Percentiles rank a stretch among this genome's conserved stretches.
These are phyloP conservation scores for Aaosphaeria arxii DNA, from an alignment of 2,329 filamentous ascomycete genomes.

Conservation along the genomic window DNA sequence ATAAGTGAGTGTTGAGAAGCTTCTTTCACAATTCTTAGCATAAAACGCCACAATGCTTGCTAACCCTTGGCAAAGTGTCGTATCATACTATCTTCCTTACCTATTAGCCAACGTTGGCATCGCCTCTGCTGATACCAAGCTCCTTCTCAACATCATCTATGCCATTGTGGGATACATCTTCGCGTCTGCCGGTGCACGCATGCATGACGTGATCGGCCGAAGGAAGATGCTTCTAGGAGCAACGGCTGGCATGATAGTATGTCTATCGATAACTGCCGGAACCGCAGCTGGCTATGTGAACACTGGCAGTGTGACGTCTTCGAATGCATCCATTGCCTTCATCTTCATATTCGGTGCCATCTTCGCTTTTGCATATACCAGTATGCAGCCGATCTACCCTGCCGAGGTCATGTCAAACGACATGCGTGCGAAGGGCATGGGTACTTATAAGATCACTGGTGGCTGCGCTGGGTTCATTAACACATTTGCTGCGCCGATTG, in stretches of 20 bases:
- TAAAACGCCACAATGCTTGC: neutral
- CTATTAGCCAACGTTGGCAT: slow-evolving; percentile 35
- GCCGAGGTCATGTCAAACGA: slow-evolving; percentile 30
- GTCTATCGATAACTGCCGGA: slow-evolving; percentile 21
- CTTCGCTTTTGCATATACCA: slow-evolving; percentile 30
- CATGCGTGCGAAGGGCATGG: slow-evolving; percentile 30
- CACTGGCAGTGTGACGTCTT: slow-evolving; percentile 9
- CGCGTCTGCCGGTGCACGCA: slow-evolving; percentile 27
- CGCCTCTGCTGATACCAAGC: slow-evolving; percentile 24
- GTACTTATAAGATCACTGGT: slow-evolving; percentile 16
- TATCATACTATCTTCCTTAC: slow-evolving; percentile 29
- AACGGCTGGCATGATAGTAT: slow-evolving; percentile 20
- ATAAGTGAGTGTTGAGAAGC: slow-evolving; percentile 15
- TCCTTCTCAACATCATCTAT: slow-evolving; percentile 37
- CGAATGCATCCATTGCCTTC: slow-evolving; percentile 24
- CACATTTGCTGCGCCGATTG: slow-evolving; percentile 18
- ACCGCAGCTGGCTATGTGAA: slow-evolving; percentile 21
- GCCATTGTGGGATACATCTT: slow-evolving; percentile 30
- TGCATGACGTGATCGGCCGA: slow-evolving; percentile 24
- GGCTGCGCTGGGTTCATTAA: slow-evolving; percentile 18
- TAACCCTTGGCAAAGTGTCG: slow-evolving; percentile 12
- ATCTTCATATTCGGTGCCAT: slow-evolving; percentile 33
- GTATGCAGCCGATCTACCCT: slow-evolving; percentile 32
- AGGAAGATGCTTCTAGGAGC: slow-evolving; percentile 25
- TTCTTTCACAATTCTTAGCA: too few relatives aligned